Conservation (phyloP, 768 basidiomycete genomes). For the Lactarius indigo region DNA sequence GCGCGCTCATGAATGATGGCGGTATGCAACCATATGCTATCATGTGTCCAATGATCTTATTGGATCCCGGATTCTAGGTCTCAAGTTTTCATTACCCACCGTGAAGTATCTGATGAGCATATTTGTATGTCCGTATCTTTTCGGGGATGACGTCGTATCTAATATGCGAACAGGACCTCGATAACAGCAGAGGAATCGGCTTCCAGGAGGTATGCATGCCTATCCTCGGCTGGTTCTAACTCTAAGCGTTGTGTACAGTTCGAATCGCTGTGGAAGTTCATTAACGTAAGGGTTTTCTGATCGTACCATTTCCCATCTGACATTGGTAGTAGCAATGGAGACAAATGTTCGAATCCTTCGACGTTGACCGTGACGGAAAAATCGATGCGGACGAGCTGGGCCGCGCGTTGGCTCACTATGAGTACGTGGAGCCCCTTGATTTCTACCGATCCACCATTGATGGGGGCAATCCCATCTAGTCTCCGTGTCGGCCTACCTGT, state of each 20-base stretch:
- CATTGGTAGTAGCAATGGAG: constrained; percentile 8
- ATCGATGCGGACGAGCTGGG: constrained; percentile 3
- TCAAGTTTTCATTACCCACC: constrained; percentile 1
- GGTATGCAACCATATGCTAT: neutral
- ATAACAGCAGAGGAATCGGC: constrained; percentile 6
- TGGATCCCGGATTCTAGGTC: neutral
- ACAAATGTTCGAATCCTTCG: constrained; percentile 12
- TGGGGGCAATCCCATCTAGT: neutral
- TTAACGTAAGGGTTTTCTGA: neutral
- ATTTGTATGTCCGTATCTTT: constrained; percentile 5
- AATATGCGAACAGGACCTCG: constrained; percentile 3
- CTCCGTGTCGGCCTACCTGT: constrained; percentile 2
- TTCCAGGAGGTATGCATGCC: constrained; percentile 8
- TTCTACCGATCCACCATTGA: neutral
- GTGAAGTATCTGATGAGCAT: constrained; percentile 16
- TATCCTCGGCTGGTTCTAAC: neutral
- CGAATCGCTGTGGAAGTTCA: constrained; percentile 6
- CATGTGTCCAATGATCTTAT: neutral
- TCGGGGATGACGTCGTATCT: neutral
- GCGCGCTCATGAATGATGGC: constrained; percentile 7
- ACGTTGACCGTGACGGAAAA: neutral
- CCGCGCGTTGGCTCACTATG: constrained; percentile 6
- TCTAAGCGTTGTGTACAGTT: constrained; percentile 1
- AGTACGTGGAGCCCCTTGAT: constrained; percentile 1
- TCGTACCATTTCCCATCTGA: neutral